Percentiles rank a stretch among this genome's conserved stretches.
Evolutionary conservation across 2,329 filamentous ascomycete species (phyloP).

Genomic region (Pyrenochaeta sp.): DNA sequence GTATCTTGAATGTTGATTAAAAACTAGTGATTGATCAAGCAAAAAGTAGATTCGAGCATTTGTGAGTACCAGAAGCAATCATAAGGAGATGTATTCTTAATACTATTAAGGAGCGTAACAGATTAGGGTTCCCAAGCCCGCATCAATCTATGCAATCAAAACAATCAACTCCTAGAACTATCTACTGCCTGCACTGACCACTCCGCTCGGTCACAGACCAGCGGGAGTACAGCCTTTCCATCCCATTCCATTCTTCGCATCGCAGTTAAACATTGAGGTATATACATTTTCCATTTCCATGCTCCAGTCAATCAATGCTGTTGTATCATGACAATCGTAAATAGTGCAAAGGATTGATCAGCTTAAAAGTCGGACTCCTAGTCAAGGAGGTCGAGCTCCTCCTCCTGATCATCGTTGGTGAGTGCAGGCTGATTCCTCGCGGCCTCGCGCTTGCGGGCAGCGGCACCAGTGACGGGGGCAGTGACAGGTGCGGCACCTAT

Average conservation of each 20-base stretch:
- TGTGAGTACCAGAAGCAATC: neutral
- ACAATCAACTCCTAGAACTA: conserved; percentile 1
- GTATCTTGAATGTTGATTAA: too few relatives aligned
- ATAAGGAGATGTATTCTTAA: conserved; percentile 8
- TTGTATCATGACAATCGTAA: neutral
- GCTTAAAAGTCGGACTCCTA: conserved; percentile 17
- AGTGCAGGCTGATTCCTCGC: conserved; percentile 26
- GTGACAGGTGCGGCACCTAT: conserved; percentile 1
- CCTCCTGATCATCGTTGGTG: conserved; percentile 47
- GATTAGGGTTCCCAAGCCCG: conserved; percentile 29
- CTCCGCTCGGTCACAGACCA: conserved; percentile 18
- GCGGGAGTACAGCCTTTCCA: conserved; percentile 5
- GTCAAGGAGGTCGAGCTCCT: conserved; percentile 40
- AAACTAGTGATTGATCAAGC: too few relatives aligned
- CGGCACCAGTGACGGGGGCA: conserved; percentile 17
- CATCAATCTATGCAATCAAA: conserved; percentile 19
- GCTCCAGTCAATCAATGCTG: neutral
- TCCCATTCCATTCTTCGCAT: neutral
- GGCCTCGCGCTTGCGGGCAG: conserved; percentile 29
- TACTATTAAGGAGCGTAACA: conserved; percentile 13
- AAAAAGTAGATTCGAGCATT: too few relatives aligned
- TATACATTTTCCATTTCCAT: conserved; percentile 14
- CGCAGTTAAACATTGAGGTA: conserved; percentile 8
- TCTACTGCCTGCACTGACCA: conserved; percentile 6
- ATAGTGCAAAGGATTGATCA: neutral